Base-by-base conservation (phyloP, 2,329 filamentous ascomycete species). In the Byssothecium circinans region DNA sequence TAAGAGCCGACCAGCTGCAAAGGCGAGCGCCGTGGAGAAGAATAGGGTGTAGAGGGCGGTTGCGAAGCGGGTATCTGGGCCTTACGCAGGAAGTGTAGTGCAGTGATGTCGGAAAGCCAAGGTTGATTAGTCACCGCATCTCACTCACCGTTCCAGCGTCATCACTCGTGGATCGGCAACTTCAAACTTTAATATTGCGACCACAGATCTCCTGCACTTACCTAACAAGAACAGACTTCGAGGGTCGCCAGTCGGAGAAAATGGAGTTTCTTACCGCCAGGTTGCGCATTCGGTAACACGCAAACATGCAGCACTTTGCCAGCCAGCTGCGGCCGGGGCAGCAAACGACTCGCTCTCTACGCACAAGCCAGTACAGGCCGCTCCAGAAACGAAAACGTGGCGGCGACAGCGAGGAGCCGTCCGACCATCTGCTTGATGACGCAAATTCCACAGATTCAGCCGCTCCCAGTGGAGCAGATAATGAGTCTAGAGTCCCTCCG, bases 401-500 rank as follows among this genome's bases (percentile, higher is more conserved):
- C 45, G 52, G 62, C 25, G 56, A 57, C 18, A 44, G 48, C 35
- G 47, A 57, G 29, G 45, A 50, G 12, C 53, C 50, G 2, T 48
- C 53, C 18, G 57, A 54, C n/a, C 17, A 11, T 19, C 40, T 37
- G 43, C 43, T 38, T 33, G 47, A 41, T 10, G 52, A 50, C 44
- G 36, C 42, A 17, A 43, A 36, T 58, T 17, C 47, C 51, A 25
- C 56, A 67, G 46, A 50, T 58, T 50, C 56, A 50, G 35, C 66
- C 71, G 54, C 60, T 65, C 53, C 68, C 62, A 60, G 63, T 74
- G 46, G 67, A 43, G 62, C 72, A 47, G 61, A 71, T n/a, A 56
- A 68, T 22, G 67, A 63, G 19, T 45, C 71, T 34, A 57, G 65
- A 19, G 49, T 76, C 12, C 75, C 75, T 40, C 61, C 64, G 35